Evolutionary conservation across 768 basidiomycete genomes (phyloP), one percentile per base, ranked within the genome.

Genomic region (Lyophyllum shimeji): DNA sequence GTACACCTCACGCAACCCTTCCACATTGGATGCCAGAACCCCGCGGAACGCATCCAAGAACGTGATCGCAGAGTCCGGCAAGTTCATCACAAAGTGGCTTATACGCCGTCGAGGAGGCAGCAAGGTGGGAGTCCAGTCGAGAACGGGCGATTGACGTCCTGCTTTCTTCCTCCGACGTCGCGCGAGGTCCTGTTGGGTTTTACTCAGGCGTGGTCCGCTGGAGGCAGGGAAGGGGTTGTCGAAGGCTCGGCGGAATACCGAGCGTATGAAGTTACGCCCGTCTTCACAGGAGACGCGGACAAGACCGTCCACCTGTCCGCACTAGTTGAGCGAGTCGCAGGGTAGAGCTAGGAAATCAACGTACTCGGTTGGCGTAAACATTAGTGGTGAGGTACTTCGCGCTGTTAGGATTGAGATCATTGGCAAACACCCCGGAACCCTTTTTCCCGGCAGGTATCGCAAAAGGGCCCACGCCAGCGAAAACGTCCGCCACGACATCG

Each of bases 391-490:
- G 75, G 72, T 89, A 96, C 63, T 87, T 85, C 15, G 83, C 82
- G 62, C 93, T 93, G 49, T 85, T 82, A 1, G 96, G 96, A 72
- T 99, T 99, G 55, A 98, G 72, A 69, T 99, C 97, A 61, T 98
- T 98, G 12, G 90, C 95, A 34, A 95, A 74, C 0, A 98, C 91
- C 3, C 84, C 85, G 65, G 91, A 93, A 1, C 95, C 93, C 63
- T 91, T 94, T 74, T 86, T 95, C 1, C 89, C 96, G 1, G 96
- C 90, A 2, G 97, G 97, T 7, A 98, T 71, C 7, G 93, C 90
- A 68, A 99, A 99, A 0, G 97, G 97, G 1, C 97, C 97, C 1
- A 99, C 95, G 13, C 97, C 97, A 0, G 97, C 97, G 69, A 98
- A 95, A 27, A 92, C 94, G 67, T 99, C 97, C 2, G 86, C 95